A percentile compares a stretch with the other conserved stretches of the same genome.
Conservation (phyloP, 2,329 filamentous ascomycete species). For the Alternaria rosae region DNA sequence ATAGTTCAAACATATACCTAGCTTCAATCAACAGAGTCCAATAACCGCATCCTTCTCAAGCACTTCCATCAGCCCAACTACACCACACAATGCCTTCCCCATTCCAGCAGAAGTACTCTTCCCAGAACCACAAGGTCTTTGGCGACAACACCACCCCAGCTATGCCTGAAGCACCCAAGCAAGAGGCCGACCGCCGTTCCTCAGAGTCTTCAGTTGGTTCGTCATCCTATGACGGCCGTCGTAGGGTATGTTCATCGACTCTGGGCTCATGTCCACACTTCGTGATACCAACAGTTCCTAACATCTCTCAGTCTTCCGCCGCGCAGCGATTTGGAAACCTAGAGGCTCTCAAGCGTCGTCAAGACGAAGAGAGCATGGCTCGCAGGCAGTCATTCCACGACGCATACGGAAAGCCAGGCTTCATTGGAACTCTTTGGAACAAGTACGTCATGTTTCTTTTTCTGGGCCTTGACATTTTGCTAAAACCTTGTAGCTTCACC, state of each 20-base stretch:
- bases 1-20: not conserved
- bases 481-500: constrained; percentile 40
- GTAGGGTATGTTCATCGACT: constrained; percentile 31
- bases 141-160: constrained; percentile 34
- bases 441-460: constrained; percentile 24
- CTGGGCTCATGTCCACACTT: not conserved
- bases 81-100: constrained; percentile 43
- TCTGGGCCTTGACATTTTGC: not conserved
- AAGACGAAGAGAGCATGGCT: constrained; percentile 33
- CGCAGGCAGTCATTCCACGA: constrained; percentile 45
- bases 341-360: constrained; percentile 45
- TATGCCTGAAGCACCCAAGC: constrained; percentile 46
- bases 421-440: constrained; percentile 47
- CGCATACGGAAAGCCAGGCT: constrained; percentile 42
- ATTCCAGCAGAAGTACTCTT: constrained; percentile 49
- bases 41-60: not conserved
- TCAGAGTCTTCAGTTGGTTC: constrained; percentile 42
- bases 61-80: not conserved
- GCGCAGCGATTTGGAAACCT: constrained; percentile 40
- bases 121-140: constrained; percentile 44
- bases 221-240: constrained; percentile 32
- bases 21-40: not conserved
- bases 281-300: not conserved
- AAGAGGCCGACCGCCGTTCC: constrained; percentile 41
- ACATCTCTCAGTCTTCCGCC: constrained; percentile 36